Base-by-base conservation (phyloP, 768 basidiomycete species). In the Phaeotremella fagi region DNA sequence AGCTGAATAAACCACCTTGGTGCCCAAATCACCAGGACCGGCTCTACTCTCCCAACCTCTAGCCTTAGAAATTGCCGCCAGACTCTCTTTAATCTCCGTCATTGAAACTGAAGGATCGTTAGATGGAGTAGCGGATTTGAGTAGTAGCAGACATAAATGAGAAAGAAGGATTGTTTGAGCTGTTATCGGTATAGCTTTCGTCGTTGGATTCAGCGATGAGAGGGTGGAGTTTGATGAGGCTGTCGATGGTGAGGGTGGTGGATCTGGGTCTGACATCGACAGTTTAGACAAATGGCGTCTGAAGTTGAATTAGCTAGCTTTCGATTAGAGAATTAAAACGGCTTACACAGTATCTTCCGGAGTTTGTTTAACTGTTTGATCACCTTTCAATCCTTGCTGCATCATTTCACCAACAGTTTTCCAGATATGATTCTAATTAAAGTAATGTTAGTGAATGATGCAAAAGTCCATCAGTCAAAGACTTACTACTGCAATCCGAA, bases 1-100 rank as follows among this genome's bases (percentile, higher is more conserved):
- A 23, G 59, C 61, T 24, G 52, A 57, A 51, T 71, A 70, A 9
- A 74, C 56, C 6, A 64, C 60, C 54, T 68, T 71, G 4, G 60
- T 68, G 1, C 52, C 63, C 49, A 66, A 26, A 18, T 47, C 49
- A 9, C 38, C 38, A 29, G 37, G 48, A 28, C 46, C 29, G 6
- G 31, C 55, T 24, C 27, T 51, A 5, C 56, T 46, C 18, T 64
- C 59, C 55, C 68, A 70, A 4, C 68, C 64, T 45, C 64, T 54
- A 3, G 52, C 61, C 23, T 58, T 60, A 4, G 59, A 59, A 11
- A 66, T 31, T 3, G 50, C 45, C 2, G 33, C 50, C 47, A 72
- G 45, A 14, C 42, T 16, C 33, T 61, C 64, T 44, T 72, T 72
- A 31, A 70, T 33, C 15, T 68, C 62, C 29, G 46, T 47, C 58